Conservation (phyloP, 1,139 yeast species). For the Saccharomyces hybrid region DNA sequence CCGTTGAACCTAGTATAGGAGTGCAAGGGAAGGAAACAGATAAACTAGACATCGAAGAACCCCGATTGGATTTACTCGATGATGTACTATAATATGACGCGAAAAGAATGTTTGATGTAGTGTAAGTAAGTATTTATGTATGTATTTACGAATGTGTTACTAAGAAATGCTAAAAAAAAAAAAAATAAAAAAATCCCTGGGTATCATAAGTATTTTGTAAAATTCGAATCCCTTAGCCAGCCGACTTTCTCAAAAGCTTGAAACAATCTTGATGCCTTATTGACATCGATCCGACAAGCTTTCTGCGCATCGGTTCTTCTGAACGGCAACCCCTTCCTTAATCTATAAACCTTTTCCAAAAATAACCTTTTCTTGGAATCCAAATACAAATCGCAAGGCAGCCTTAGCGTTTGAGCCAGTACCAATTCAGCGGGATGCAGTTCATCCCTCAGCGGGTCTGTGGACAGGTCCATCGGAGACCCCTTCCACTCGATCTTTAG, state of each 20-base stretch:
- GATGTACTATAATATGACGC: background rate
- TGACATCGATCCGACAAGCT: no score
- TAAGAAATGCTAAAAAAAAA: background rate
- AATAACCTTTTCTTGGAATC: slow-evolving; percentile 54
- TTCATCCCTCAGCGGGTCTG: slow-evolving; percentile 62
- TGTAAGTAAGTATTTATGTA: background rate
- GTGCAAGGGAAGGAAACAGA: slow-evolving; percentile 1
- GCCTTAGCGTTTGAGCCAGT: slow-evolving; percentile 78
- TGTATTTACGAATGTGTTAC: background rate
- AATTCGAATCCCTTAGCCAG: slow-evolving; percentile 80
- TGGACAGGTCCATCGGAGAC: slow-evolving; percentile 83
- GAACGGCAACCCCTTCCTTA: no score
- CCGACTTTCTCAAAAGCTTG: slow-evolving; percentile 94
- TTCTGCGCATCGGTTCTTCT: no score
- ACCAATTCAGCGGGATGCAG: slow-evolving; percentile 90
- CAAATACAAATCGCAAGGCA: slow-evolving; percentile 79
- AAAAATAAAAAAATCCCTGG: background rate
- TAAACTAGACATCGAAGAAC: background rate
- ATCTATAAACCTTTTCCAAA: no score
- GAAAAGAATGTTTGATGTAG: background rate
- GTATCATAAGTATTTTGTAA: slow-evolving; percentile 42
- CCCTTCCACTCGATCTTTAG: slow-evolving; percentile 97
- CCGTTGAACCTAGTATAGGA: background rate
- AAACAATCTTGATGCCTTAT: slow-evolving; percentile 68
- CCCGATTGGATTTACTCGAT: background rate